Evolutionary conservation across 2,329 filamentous ascomycete genomes (phyloP).

Genomic region (Alternaria sp.): DNA sequence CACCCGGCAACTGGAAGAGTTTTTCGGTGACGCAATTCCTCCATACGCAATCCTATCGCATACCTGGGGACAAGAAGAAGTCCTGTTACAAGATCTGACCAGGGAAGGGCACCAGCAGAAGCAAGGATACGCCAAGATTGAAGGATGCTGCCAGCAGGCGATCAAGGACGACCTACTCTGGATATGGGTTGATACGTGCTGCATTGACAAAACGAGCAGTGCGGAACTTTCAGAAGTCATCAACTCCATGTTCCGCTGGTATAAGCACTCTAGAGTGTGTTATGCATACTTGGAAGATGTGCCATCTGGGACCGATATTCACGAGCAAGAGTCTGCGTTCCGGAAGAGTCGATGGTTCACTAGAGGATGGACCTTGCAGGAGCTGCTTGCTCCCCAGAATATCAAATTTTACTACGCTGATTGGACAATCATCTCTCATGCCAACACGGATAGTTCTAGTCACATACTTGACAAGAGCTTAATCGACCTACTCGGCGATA

Average conservation of each 20-base stretch:
- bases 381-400: background rate
- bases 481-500: background rate
- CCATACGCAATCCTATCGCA: background rate
- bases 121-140: background rate
- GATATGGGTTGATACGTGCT: background rate
- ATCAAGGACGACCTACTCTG: background rate
- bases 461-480: no score
- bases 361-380: background rate
- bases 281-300: background rate
- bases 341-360: background rate
- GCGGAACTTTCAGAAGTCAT: background rate
- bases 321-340: background rate
- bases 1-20: background rate
- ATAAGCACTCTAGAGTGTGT: background rate
- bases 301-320: background rate
- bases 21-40: background rate
- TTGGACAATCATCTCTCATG: background rate
- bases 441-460: no score
- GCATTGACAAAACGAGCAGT: background rate
- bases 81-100: background rate
- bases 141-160: background rate
- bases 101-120: background rate
- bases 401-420: background rate
- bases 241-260: background rate
- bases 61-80: background rate